Conservation (phyloP, 306 rosid genomes). For the Leucaena leucocephala region DNA sequence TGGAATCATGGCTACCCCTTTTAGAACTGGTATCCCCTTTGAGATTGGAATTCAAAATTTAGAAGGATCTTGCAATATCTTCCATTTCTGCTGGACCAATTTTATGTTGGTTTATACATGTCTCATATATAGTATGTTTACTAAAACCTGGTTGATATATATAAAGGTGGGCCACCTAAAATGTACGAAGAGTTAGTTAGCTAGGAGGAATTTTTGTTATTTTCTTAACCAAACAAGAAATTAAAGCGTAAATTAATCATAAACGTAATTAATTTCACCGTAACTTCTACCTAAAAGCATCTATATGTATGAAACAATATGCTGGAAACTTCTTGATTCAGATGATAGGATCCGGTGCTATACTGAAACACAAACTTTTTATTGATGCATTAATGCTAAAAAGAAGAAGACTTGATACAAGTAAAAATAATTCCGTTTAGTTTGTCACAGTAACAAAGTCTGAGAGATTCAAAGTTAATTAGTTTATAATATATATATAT, state of each 20-base stretch:
- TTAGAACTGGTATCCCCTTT: no score
- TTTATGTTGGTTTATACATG: not conserved
- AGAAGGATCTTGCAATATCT: no score
- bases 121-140: not conserved
- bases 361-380: not conserved
- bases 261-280: not conserved
- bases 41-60: no score
- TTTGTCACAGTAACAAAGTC: not conserved
- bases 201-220: not conserved
- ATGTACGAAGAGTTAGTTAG: not conserved
- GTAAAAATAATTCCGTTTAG: not conserved
- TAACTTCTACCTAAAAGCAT: not conserved
- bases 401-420: not conserved
- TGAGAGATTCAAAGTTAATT: constrained; percentile 20
- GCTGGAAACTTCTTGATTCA: constrained; percentile 9
- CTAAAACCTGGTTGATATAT: not conserved
- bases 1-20: not conserved
- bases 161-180: not conserved
- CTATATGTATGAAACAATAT: not conserved
- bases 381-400: not conserved
- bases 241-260: not conserved
- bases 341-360: not conserved
- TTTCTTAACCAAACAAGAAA: not conserved
- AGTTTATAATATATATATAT: not conserved
- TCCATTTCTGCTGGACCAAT: no score